A percentile compares a stretch with the other conserved stretches of the same genome.
Evolutionary conservation across 2,329 filamentous ascomycete genomes (phyloP).

Genomic region (Penicillium sp.): DNA sequence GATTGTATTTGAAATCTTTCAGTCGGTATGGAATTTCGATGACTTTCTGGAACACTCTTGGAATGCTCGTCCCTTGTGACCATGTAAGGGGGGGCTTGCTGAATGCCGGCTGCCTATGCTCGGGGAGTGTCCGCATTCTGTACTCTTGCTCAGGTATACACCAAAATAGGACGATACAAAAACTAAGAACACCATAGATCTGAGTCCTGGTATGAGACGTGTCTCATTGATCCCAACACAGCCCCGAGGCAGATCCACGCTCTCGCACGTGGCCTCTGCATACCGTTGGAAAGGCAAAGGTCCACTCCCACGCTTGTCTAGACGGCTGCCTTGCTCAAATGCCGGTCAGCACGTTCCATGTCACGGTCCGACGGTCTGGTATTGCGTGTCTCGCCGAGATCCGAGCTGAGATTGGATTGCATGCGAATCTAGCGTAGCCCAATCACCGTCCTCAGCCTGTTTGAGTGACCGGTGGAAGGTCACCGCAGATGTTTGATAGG

Average conservation of each 20-base stretch:
- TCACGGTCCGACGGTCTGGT: conserved; percentile 1
- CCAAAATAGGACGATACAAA: neutral
- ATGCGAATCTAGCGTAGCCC: conserved; percentile 5
- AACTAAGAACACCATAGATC: neutral
- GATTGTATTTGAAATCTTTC: neutral
- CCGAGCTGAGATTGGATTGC: conserved; percentile 9
- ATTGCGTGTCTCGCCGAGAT: conserved; percentile 8
- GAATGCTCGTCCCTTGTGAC: neutral
- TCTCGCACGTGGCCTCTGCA: conserved; percentile 1
- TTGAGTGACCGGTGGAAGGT: neutral
- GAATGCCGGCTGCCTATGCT: neutral
- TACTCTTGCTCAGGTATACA: neutral
- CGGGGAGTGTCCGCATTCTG: neutral
- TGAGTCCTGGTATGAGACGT: neutral
- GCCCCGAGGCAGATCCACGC: neutral
- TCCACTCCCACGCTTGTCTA: neutral
- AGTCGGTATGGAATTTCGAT: neutral
- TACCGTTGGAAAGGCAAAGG: neutral
- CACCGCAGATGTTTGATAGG: conserved; percentile 14
- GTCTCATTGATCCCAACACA: neutral
- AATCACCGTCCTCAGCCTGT: conserved; percentile 4
- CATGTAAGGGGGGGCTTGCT: neutral
- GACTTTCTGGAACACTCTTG: neutral
- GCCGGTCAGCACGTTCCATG: conserved; percentile 3
- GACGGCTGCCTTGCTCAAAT: neutral